Base-by-base conservation (phyloP, 306 rosid species). In the Cyclanthera cordifolia region DNA sequence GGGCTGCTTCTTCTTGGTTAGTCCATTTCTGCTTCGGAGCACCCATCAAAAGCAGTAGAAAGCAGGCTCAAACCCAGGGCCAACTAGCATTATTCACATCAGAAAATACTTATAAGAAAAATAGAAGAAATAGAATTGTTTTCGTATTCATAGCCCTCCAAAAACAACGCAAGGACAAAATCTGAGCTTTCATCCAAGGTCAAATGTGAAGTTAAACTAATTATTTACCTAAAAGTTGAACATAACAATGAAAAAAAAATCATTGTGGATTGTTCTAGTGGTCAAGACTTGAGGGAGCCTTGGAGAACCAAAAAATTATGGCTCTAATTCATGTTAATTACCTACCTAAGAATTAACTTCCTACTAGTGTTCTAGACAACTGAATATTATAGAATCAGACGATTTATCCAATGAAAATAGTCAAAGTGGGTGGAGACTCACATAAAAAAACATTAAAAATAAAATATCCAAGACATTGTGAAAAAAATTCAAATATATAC, bases 21-120 rank as follows among this genome's bases (percentile, higher is more conserved):
- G 95, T 90, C 99, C 97, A 90, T 74, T 93, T 93, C 78, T 93
- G 97, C 87, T 93, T 93, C 21, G 99, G 99, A 83, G 96, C 99
- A 63, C 99, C 99, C 99, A 88, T 93, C 30, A 52, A 52, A 63
- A 65, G 77, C 66, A 72, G 65, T 74, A 71, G 46, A 72, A 69
- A 76, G 48, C 43, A n/a, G 51, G 56, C 41, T 60, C 41, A 63
- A 32, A 37, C 77, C n/a, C n/a, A n/a, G n/a, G n/a, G 4, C 32
- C 32, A 28, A 28, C 32, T 28, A 28, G 32, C 32, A 1, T 28
- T 28, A 1, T 28, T 28, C 32, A 28, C 70, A 24, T 66, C 6
- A 65, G 39, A 65, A 63, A 57, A 41, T 10, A 19, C 11, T 12
- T 14, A 21, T 63, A 5, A 1, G 23, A 6, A 63, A 43, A 6